Evolutionary conservation across 345 rosid species (phyloP).

Genomic region (Moringa oleifera): DNA sequence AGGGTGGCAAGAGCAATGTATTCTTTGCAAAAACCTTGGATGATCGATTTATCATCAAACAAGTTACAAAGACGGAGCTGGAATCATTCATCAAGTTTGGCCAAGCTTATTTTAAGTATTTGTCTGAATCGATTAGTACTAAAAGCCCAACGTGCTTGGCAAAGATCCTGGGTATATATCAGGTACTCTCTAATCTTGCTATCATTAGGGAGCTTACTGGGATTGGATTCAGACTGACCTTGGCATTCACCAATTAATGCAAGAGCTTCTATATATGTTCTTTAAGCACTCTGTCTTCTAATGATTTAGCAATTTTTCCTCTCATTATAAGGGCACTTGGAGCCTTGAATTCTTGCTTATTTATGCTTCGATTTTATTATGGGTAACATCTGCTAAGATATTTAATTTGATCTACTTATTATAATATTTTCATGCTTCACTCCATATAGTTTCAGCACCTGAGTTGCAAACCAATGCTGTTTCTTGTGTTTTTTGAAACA

Average conservation of each 20-base stretch:
- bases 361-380: not conserved
- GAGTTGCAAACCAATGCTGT: not conserved
- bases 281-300: not conserved
- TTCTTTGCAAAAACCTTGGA: slow-evolving; percentile 96
- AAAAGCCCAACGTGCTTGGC: slow-evolving; percentile 93
- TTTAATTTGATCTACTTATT: not conserved
- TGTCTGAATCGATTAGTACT: slow-evolving; percentile 64
- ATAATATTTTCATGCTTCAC: not conserved
- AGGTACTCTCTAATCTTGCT: slow-evolving; percentile 43
- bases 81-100: slow-evolving; percentile 94
- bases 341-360: not conserved
- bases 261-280: not conserved
- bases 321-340: not conserved
- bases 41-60: slow-evolving; percentile 93
- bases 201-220: slow-evolving; percentile 2
- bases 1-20: slow-evolving; percentile 98
- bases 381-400: not conserved
- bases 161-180: slow-evolving; percentile 91
- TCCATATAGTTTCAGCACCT: not conserved
- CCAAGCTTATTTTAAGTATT: slow-evolving; percentile 74
- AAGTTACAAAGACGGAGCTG: slow-evolving; percentile 92
- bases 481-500: not conserved
- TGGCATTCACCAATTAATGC: not conserved
- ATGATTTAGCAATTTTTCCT: not conserved
- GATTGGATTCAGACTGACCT: not conserved